Evolutionary conservation across 371 early-diverging fungal genomes (phyloP).

Genomic region (Parasitella parasitica): DNA sequence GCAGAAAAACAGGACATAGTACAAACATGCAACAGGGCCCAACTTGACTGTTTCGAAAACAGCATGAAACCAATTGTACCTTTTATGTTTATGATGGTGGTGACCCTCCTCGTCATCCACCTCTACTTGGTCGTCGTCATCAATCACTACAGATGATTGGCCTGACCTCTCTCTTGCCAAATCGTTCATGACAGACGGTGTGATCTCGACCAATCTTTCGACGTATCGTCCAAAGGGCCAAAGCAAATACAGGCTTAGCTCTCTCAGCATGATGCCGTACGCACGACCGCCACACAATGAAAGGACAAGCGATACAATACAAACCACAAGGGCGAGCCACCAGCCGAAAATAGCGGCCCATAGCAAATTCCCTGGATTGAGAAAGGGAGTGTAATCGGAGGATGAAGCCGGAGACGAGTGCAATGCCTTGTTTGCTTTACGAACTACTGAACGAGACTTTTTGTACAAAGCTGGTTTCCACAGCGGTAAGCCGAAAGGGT

Average conservation of each 20-base stretch:
- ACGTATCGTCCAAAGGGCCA: conserved; percentile 97
- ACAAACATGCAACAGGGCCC: conserved; percentile 69
- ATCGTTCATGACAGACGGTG: conserved; percentile 21
- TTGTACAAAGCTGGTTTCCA: conserved; percentile 98
- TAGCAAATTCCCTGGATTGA: conserved; percentile 83
- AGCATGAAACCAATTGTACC: conserved; percentile 15
- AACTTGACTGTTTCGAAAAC: conserved; percentile 27
- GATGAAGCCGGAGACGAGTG: conserved; percentile 76
- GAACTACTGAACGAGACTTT: conserved; percentile 86
- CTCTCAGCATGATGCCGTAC: conserved; percentile 66
- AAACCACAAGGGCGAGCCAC: conserved; percentile 78
- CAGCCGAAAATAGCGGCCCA: conserved; percentile 91
- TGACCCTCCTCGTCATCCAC: conserved; percentile 15
- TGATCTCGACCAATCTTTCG: conserved; percentile 47
- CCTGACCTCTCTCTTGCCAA: conserved; percentile 12
- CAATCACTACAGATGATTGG: conserved; percentile 8
- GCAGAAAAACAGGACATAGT: conserved; percentile 53
- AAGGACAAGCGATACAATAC: conserved; percentile 56
- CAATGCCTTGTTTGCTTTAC: conserved; percentile 78
- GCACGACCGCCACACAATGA: conserved; percentile 54
- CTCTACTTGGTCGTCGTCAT: conserved; percentile 21
- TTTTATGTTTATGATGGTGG: conserved; percentile 6
- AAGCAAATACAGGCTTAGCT: conserved; percentile 75
- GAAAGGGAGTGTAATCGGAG: conserved; percentile 58
- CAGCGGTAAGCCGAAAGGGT: conserved; percentile 94